Conservation (phyloP, 257 asterid species). For the Rhazya stricta region DNA sequence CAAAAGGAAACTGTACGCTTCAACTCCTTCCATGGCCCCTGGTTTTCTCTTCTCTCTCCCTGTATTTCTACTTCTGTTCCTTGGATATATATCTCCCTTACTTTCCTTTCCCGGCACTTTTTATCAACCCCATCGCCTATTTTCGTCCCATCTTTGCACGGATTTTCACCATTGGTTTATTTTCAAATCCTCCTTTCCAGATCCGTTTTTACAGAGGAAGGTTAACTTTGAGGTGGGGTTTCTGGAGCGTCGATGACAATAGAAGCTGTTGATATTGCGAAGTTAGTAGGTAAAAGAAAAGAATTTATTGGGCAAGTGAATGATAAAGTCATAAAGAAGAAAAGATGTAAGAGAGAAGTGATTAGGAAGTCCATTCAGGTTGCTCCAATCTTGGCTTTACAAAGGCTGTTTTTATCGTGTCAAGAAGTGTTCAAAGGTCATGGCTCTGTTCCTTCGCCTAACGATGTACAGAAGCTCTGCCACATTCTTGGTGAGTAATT, state of each 20-base stretch:
- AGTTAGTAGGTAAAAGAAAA: slow-evolving; percentile 24
- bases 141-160: too few relatives aligned
- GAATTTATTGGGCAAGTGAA: slow-evolving; percentile 20
- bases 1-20: neutral
- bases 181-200: slow-evolving; percentile 17
- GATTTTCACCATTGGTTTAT: neutral
- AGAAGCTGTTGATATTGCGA: slow-evolving; percentile 35
- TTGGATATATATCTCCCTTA: neutral
- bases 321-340: slow-evolving; percentile 39
- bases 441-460: slow-evolving; percentile 43
- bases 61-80: slow-evolving; percentile 12
- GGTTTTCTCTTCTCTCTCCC: slow-evolving; percentile 26
- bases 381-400: slow-evolving; percentile 31
- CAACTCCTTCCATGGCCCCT: slow-evolving; percentile 35
- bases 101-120: neutral
- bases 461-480: slow-evolving; percentile 41
- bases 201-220: neutral
- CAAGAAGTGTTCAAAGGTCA: slow-evolving; percentile 50
- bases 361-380: slow-evolving; percentile 21
- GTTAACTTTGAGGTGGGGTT: neutral
- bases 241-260: slow-evolving; percentile 4
- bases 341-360: slow-evolving; percentile 29
- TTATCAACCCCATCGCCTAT: slow-evolving; percentile 16
- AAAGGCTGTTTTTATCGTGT: slow-evolving; percentile 48
- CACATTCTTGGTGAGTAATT: slow-evolving; percentile 46